phyloP scores from a whole-genome alignment of 169 alveolate species.

The Theileria parva region DNA sequence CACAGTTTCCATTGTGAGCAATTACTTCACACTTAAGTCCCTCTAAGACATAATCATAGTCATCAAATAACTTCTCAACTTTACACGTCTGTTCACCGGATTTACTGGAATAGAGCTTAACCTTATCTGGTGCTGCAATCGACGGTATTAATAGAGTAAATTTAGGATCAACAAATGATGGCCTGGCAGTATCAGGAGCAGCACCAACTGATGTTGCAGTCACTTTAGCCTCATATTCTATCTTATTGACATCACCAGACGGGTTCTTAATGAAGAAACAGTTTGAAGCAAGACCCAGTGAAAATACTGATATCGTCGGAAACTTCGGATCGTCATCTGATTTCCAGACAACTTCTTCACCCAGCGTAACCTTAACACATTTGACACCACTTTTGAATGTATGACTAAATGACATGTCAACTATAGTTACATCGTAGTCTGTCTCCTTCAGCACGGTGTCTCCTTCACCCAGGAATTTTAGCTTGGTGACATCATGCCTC shows the following conservation, averaged over 20 bases:
- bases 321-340: neutral
- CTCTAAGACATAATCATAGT: no score
- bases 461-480: neutral
- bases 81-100: no score
- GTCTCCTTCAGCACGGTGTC: neutral
- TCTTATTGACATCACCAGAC: neutral
- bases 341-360: neutral
- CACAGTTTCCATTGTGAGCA: no score
- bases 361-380: neutral
- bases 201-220: neutral
- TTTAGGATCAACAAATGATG: no score
- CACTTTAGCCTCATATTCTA: neutral
- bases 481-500: neutral
- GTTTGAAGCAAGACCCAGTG: neutral
- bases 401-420: neutral
- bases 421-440: neutral
- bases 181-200: no score
- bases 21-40: no score
- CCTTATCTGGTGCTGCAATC: no score
- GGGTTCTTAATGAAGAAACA: neutral
- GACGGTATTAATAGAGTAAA: no score
- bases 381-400: neutral
- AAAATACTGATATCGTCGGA: neutral
- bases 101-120: no score
- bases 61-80: no score